Evolutionary conservation across 2,329 filamentous ascomycete species (phyloP), one percentile per base, ranked within the genome.

Genomic region (Fusarium gaditjirri): DNA sequence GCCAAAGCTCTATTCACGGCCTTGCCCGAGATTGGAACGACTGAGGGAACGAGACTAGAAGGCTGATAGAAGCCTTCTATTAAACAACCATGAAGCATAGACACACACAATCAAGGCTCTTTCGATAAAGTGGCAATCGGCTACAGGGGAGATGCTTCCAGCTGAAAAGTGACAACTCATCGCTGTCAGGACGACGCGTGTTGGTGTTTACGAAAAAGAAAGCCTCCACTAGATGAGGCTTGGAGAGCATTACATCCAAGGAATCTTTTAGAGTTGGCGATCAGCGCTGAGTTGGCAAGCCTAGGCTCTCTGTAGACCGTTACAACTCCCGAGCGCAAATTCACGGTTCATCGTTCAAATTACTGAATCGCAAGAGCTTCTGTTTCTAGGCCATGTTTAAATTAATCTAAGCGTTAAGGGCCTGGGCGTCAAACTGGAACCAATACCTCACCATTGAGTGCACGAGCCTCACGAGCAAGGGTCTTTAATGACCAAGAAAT

Each of bases 381-480:
- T 64, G 35, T 29, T 57, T 64, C 35, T 56, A 56, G 57, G 44
- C 43, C 47, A 50, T 38, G 19, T 35, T 43, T 6, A 19, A 55
- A 43, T 47, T 58, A 36, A 52, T 44, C 25, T 16, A 14, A 39
- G 62, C 29, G 23, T 60, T 29, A 33, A 43, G 52, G 55, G 54
- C 63, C 55, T 61, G 43, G 50, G 64, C 33, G 23, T 49, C 42
- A 43, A 52, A 44, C 52, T 53, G 47, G 53, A 57, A 60, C 71
- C 68, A 71, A 35, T 71, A 69, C 74, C 58, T 76, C 73, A 76
- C 71, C 73, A 75, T 74, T 23, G 54, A 54, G 44, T 60, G 65
- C 71, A 69, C 71, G 65, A 73, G 70, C 70, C 70, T 61, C 38
- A 46, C 33, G 25, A 19, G 54, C 41, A 42, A 47, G 65, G 65